These are phyloP conservation scores for Colletotrichum aenigma DNA, from an alignment of 2,329 filamentous ascomycete species.

Conservation along the genomic window DNA sequence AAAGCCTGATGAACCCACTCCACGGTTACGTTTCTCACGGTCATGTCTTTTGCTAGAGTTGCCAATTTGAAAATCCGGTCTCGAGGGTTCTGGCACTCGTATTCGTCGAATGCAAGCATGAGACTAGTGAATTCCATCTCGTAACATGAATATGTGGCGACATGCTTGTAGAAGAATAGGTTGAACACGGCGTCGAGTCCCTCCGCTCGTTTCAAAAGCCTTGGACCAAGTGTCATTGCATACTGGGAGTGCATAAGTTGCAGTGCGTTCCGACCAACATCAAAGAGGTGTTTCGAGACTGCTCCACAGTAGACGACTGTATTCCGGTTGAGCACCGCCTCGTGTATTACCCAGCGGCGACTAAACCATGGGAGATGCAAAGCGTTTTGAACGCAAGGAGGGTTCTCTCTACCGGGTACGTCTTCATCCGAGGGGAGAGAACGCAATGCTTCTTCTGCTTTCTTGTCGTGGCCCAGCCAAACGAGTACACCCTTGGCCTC, in stretches of 20 bases:
- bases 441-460: not conserved
- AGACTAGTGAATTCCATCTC: not conserved
- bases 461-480: not conserved
- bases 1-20: not conserved
- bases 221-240: not conserved
- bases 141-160: not conserved
- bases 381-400: not conserved
- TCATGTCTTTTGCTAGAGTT: not conserved
- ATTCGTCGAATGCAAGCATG: not conserved
- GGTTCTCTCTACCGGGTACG: rapidly evolving
- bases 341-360: not conserved
- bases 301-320: not conserved
- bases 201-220: not conserved
- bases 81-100: not conserved
- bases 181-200: not conserved
- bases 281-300: not conserved
- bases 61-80: not conserved
- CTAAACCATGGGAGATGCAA: not conserved
- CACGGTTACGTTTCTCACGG: not conserved
- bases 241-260: not conserved
- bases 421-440: not conserved
- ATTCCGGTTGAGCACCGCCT: not conserved
- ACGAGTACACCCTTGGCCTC: not conserved
- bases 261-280: not conserved
- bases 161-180: not conserved